phyloP scores from a whole-genome alignment of 768 basidiomycete species.

The Pleurotus citrinopileatus region DNA sequence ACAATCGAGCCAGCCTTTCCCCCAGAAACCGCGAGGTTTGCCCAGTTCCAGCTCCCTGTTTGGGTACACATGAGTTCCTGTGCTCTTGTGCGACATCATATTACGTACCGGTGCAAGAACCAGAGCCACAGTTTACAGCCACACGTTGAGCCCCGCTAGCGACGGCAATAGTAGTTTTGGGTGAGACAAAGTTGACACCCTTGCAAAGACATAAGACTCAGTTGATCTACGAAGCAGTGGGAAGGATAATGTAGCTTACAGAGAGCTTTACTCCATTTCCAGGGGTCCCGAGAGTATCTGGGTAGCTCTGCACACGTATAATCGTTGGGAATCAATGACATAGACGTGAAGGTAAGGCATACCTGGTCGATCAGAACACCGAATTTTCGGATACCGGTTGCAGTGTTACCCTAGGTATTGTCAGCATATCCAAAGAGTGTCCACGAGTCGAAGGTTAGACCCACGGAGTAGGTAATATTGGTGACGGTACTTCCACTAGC shows the following conservation, averaged over 20 bases:
- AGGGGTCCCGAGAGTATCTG: conserved; percentile 47
- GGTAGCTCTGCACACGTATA: conserved; percentile 48
- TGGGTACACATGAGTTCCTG: too few relatives aligned
- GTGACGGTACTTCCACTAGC: conserved; percentile 46
- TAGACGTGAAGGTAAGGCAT: not conserved
- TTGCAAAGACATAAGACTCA: conserved; percentile 17
- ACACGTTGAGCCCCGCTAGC: conserved; percentile 38
- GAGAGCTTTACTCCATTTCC: conserved; percentile 56
- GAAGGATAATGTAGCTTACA: conserved; percentile 38
- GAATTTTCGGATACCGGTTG: conserved; percentile 41
- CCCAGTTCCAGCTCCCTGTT: conserved; percentile 51
- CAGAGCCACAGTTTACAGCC: conserved; percentile 54
- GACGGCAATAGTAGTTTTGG: conserved; percentile 41
- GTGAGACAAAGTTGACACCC: conserved; percentile 46
- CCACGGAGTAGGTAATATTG: conserved; percentile 47
- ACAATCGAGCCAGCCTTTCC: conserved; percentile 40
- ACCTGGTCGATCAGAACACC: conserved; percentile 64
- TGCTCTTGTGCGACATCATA: too few relatives aligned
- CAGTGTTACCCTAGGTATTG: conserved; percentile 45
- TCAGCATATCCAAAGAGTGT: not conserved
- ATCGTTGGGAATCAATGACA: not conserved
- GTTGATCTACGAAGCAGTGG: not conserved
- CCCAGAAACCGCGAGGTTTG: conserved; percentile 39
- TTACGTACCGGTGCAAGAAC: conserved; percentile 44
- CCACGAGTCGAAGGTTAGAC: conserved; percentile 9